Evolutionary conservation across 1,284 basidiomycete species (phyloP).

Genomic region (Thelephora terrestris): DNA sequence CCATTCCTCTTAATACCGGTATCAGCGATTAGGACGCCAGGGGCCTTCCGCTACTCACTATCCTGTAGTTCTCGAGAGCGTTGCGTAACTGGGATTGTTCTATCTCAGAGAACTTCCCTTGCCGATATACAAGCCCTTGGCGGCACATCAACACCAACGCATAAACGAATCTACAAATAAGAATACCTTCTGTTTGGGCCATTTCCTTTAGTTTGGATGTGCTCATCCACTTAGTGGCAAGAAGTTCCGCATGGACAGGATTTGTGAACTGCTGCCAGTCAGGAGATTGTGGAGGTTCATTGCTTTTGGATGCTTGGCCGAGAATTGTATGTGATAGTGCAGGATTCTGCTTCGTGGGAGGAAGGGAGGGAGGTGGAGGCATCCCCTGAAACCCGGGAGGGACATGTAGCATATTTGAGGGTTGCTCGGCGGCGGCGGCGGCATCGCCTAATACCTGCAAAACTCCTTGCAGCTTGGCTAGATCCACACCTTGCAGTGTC

Average conservation of each 20-base stretch:
- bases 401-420: conserved; percentile 16
- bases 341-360: conserved; percentile 27
- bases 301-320: conserved; percentile 25
- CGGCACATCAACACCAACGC: conserved; percentile 6
- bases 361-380: conserved; percentile 17
- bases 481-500: conserved; percentile 59
- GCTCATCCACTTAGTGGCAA: conserved; percentile 68
- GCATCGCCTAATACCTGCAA: conserved; percentile 54
- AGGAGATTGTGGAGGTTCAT: conserved; percentile 24
- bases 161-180: conserved; percentile 4
- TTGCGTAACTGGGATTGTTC: conserved; percentile 56
- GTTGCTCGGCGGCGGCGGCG: conserved; percentile 32
- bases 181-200: conserved; percentile 52
- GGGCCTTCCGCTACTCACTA: conserved; percentile 28
- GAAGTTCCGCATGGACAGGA: conserved; percentile 36
- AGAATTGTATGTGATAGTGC: conserved; percentile 31
- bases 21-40: background rate
- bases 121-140: conserved; percentile 70
- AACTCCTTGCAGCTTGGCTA: conserved; percentile 55
- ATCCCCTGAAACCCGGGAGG: conserved; percentile 25
- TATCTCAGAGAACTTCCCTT: conserved; percentile 72
- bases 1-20: conserved; percentile 30
- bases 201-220: conserved; percentile 56
- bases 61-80: conserved; percentile 55
- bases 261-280: conserved; percentile 24